Evolutionary conservation across 192 early-diverging fungal species (phyloP), one percentile per base, ranked within the genome.

Genomic region (Phlyctochytrium arcticum): DNA sequence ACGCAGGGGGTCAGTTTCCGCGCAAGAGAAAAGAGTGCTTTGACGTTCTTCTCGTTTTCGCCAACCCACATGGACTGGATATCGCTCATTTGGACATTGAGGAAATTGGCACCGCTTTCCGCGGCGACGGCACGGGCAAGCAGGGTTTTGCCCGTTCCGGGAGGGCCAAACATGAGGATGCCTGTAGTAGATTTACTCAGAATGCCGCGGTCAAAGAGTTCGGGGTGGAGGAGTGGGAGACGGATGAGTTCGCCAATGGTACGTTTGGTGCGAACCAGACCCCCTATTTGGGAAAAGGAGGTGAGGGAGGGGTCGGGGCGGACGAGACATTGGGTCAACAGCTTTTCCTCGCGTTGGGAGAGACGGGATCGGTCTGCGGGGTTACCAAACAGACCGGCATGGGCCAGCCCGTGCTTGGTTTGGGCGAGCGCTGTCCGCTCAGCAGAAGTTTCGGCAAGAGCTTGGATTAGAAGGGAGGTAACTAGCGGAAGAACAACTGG

Each of bases 11-110:
- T 80, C 23, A 75, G 76, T 54, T 80, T 79, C 30, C 72, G 76
- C 3, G 93, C 95, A 0, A 75, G 79, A 37, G 77, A 72, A 69
- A 97, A 97, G 7, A 91, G 65, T 0, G 72, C 70, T 0, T 83
- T 80, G 10, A 96, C 82, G 7, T 91, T 88, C 74, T 98, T 98
- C 70, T 98, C 95, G 23, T 92, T 91, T 70, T 98, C 93, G 21
- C 95, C 95, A 21, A 95, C 89, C 65, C 91, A 98, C 77, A 96
- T 96, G 71, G 95, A 93, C 19, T 90, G 92, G 60, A 98, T 73
- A 19, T 93, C 93, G 0, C 89, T 91, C 31, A 97, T 79, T 55
- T 92, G 89, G 69, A 96, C 74, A 1, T 89, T 59, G 26, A 96
- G 71, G 72, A 96, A 96, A 57, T 89, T 85, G 6, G 89, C 89